Conservation (phyloP, 371 early-diverging fungal genomes). For the Apophysomyces sp. region DNA sequence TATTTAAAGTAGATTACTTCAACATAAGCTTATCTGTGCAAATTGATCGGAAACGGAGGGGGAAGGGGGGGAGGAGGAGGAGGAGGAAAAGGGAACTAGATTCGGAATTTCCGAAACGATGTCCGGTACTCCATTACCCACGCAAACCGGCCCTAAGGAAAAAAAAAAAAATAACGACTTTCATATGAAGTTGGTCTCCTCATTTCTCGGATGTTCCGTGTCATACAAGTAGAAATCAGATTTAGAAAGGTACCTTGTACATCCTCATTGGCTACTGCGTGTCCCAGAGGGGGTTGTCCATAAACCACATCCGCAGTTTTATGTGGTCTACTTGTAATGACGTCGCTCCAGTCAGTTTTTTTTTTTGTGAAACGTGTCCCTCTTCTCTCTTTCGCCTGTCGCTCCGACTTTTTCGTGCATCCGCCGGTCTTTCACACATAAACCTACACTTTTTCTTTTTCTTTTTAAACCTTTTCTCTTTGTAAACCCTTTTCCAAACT, state of each 20-base stretch:
- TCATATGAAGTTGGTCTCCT: not conserved
- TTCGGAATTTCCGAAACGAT: not conserved
- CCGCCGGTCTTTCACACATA: slow-evolving; percentile 3
- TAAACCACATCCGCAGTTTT: too few species aligned
- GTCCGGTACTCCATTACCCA: not conserved
- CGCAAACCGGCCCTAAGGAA: not conserved
- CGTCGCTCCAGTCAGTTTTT: not conserved
- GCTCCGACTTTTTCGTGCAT: slow-evolving; percentile 3
- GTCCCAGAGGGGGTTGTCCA: too few species aligned
- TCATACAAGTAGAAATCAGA: too few species aligned
- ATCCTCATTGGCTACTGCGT: too few species aligned
- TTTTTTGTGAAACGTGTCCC: not conserved
- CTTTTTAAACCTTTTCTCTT: not conserved
- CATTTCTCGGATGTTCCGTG: not conserved
- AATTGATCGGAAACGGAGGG: not conserved
- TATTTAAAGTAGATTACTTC: not conserved
- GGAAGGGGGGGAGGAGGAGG: not conserved
- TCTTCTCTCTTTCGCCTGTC: not conserved
- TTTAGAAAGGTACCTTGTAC: not conserved
- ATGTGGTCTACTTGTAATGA: too few species aligned
- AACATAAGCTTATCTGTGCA: not conserved
- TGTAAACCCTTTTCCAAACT: not conserved
- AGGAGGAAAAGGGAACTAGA: not conserved
- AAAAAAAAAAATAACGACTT: too few species aligned
- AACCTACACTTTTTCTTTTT: not conserved